Percentiles rank a stretch among this genome's conserved stretches.
Conservation (phyloP, 169 alveolate species). For the Cryptosporidium canis region DNA sequence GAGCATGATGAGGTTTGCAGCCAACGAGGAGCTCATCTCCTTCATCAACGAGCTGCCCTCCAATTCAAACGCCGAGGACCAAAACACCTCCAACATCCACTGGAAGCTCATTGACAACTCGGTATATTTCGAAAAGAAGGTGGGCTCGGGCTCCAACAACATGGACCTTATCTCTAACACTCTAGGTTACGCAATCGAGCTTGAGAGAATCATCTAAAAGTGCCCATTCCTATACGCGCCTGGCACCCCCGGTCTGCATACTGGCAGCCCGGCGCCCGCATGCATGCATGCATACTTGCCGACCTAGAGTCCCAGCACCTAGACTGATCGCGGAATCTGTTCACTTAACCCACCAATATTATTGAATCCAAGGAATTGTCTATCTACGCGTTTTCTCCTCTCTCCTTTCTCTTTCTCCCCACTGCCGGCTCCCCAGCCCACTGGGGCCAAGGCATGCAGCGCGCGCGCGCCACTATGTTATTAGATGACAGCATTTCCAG, state of each 20-base stretch:
- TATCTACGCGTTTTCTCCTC: background rate
- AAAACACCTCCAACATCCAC: background rate
- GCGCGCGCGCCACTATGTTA: background rate
- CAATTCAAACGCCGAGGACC: background rate
- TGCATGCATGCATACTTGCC: background rate
- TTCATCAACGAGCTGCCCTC: slow-evolving; percentile 35
- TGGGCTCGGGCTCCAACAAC: background rate
- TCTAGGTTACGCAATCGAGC: slow-evolving; percentile 60
- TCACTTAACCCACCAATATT: no score
- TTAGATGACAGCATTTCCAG: background rate
- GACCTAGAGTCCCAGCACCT: background rate
- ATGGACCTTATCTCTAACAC: no score
- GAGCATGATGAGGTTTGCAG: slow-evolving; percentile 57
- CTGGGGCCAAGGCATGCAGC: no score
- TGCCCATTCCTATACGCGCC: background rate
- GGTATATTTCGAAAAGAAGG: slow-evolving; percentile 26
- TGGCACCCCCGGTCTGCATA: no score
- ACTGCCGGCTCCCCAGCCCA: no score
- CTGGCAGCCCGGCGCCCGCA: no score
- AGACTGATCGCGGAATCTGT: no score
- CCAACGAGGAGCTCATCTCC: slow-evolving; percentile 31
- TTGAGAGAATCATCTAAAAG: slow-evolving; percentile 49
- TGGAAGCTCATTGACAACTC: slow-evolving; percentile 57
- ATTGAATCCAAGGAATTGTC: no score
- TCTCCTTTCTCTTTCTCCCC: background rate